phyloP scores from a whole-genome alignment of 78 protist species.

The Protostelium mycophagum region DNA sequence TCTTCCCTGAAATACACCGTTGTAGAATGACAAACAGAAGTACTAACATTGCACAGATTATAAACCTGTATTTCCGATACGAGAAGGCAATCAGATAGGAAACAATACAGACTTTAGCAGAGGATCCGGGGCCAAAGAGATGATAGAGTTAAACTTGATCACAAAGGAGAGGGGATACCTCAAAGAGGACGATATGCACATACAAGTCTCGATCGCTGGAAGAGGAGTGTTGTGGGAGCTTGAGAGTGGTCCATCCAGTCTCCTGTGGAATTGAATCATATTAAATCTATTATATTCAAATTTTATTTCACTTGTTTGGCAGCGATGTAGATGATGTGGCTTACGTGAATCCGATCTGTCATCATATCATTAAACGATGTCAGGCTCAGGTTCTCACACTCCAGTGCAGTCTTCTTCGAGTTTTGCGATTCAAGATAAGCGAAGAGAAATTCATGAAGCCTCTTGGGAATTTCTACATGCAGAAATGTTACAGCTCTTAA shows the following conservation, averaged over 20 bases:
- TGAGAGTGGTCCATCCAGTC: no score
- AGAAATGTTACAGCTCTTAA: neutral
- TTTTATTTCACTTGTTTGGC: no score
- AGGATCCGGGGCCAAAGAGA: neutral
- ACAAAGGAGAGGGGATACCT: slow-evolving; percentile 32
- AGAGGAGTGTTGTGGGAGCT: slow-evolving; percentile 20
- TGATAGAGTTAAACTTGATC: neutral
- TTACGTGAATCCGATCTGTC: no score
- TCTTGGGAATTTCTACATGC: neutral
- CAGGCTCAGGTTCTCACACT: neutral
- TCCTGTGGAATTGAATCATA: no score
- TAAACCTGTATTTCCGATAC: no score
- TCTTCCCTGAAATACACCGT: neutral
- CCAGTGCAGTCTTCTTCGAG: no score
- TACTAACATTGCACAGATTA: no score
- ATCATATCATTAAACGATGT: neutral
- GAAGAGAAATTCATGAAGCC: neutral
- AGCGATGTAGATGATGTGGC: no score
- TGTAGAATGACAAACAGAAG: neutral
- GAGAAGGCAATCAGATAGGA: no score
- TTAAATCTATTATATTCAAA: no score
- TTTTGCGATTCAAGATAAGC: no score
- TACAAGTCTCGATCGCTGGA: slow-evolving; percentile 1
- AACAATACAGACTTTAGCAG: no score
- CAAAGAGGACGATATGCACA: slow-evolving; percentile 28